Conservation (phyloP, 116 monocot species). For the Zostera marina region DNA sequence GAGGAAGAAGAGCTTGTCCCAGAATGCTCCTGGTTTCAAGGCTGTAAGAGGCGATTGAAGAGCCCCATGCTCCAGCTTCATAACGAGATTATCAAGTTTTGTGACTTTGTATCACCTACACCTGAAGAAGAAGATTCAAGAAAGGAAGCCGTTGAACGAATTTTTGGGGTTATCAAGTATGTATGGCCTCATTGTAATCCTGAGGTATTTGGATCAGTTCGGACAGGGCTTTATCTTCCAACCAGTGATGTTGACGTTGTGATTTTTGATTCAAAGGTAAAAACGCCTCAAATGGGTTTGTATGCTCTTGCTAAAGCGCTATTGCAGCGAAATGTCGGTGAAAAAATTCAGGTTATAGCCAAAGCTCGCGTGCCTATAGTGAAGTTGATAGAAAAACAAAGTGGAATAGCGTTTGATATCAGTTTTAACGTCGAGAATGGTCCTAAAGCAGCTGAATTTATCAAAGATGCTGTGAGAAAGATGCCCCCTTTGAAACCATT, state of each 20-base stretch:
- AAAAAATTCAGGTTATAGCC: constrained; percentile 89
- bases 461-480: constrained; percentile 68
- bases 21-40: constrained; percentile 53
- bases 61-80: constrained; percentile 97
- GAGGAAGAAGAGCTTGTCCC: constrained; percentile 3
- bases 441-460: constrained; percentile 69
- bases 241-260: constrained; percentile 91
- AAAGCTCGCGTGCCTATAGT: constrained; percentile 98
- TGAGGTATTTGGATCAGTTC: constrained; percentile 94
- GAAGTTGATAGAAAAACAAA: constrained; percentile 80
- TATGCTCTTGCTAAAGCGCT: constrained; percentile 81
- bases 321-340: constrained; percentile 53
- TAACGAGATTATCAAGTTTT: constrained; percentile 89
- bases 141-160: constrained; percentile 33
- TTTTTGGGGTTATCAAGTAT: constrained; percentile 73
- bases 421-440: constrained; percentile 87
- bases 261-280: constrained; percentile 70
- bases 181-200: constrained; percentile 98
- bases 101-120: constrained; percentile 72
- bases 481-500: constrained; percentile 68
- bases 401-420: constrained; percentile 89
- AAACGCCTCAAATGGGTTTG: constrained; percentile 72
- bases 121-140: constrained; percentile 69
- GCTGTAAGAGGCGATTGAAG: constrained; percentile 51
- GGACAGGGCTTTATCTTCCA: constrained; percentile 79